These are phyloP conservation scores for Coix lacrymajobi DNA, from an alignment of 176 grass and related monocot genomes.

Conservation along the genomic window DNA sequence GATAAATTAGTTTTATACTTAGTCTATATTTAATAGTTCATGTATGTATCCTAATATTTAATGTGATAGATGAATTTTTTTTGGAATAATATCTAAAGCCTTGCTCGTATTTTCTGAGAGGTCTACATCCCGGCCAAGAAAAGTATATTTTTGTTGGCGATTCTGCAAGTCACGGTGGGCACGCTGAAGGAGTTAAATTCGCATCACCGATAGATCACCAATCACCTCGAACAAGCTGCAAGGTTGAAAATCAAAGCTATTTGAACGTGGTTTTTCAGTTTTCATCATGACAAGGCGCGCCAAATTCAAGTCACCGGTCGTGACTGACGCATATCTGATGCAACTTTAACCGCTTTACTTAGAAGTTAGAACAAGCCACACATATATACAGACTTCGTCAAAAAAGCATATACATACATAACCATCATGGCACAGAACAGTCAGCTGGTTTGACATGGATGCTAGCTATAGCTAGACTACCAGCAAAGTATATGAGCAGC, in stretches of 20 bases:
- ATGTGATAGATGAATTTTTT: too few species aligned
- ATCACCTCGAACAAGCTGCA: background rate
- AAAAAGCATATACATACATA: background rate
- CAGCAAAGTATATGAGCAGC: background rate
- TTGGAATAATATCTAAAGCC: too few species aligned
- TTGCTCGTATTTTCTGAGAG: too few species aligned
- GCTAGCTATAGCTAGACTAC: too few species aligned
- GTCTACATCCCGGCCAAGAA: too few species aligned
- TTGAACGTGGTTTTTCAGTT: background rate
- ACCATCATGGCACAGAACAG: background rate
- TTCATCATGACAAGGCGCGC: background rate
- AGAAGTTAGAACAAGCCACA: constrained; percentile 11
- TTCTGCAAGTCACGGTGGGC: background rate
- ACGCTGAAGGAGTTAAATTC: background rate
- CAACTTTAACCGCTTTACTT: constrained; percentile 46
- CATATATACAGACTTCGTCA: constrained; percentile 3
- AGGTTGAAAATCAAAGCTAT: background rate
- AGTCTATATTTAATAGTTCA: too few species aligned
- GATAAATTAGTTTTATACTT: too few species aligned
- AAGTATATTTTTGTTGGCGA: too few species aligned
- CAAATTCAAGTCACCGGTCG: constrained; percentile 21
- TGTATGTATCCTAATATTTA: too few species aligned
- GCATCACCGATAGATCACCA: background rate
- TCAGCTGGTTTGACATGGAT: constrained; percentile 23
- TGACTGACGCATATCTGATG: constrained; percentile 8